Percentiles rank a stretch among this genome's conserved stretches.
Conservation (phyloP, 1,284 basidiomycete species). For the Cryptococcus amylolentus region DNA sequence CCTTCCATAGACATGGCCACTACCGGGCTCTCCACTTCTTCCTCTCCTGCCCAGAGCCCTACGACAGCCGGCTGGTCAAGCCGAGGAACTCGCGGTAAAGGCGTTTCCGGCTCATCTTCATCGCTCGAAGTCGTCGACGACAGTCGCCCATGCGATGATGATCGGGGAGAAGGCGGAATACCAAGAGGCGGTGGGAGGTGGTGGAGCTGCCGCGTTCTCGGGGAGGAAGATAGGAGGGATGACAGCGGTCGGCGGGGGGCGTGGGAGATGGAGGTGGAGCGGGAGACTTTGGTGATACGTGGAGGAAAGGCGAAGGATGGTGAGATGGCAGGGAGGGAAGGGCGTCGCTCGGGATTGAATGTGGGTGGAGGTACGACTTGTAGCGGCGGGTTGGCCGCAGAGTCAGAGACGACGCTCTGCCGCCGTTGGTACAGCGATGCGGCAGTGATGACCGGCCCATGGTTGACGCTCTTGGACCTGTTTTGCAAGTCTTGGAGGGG, state of each 20-base stretch:
- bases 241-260: neutral
- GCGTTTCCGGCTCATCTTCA: neutral
- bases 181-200: neutral
- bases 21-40: neutral
- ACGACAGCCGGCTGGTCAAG: neutral
- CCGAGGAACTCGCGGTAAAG: neutral
- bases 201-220: neutral
- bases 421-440: constrained; percentile 14
- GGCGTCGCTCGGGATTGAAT: too few species aligned
- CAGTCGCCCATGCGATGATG: neutral
- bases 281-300: neutral
- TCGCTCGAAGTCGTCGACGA: neutral
- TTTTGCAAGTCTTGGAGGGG: constrained; percentile 10
- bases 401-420: constrained; percentile 11
- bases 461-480: constrained; percentile 3
- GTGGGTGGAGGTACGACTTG: too few species aligned
- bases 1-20: neutral
- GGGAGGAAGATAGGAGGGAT: neutral
- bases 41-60: neutral
- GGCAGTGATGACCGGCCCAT: constrained; percentile 9
- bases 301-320: neutral
- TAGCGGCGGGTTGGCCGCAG: neutral
- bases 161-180: constrained; percentile 5
- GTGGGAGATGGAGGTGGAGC: too few species aligned
- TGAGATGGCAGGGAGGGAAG: too few species aligned